Evolutionary conservation across 768 basidiomycete genomes (phyloP).

Genomic region (Cystobasidiopsis lactophilus): DNA sequence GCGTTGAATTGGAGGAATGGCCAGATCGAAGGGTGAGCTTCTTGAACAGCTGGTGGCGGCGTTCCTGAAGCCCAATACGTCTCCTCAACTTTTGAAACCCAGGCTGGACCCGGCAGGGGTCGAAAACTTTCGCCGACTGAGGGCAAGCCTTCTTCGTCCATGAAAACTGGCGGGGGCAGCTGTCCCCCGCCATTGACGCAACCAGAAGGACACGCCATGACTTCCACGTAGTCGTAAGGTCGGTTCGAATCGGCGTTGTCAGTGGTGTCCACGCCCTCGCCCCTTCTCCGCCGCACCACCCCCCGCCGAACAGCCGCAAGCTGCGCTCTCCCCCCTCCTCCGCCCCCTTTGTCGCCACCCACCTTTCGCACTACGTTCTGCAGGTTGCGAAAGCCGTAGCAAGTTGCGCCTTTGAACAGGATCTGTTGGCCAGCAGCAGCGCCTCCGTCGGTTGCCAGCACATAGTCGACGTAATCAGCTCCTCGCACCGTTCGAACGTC

Average conservation of each 20-base stretch:
- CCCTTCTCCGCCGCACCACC: not conserved
- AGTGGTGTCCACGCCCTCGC: not conserved
- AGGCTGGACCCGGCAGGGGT: slow-evolving; percentile 17
- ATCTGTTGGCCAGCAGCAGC: slow-evolving; percentile 30
- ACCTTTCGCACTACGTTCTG: slow-evolving; percentile 91
- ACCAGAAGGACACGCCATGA: slow-evolving; percentile 96
- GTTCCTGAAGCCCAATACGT: slow-evolving; percentile 13
- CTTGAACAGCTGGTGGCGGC: not conserved
- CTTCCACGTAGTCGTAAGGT: slow-evolving; percentile 75
- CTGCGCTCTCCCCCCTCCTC: no score
- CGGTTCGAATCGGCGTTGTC: slow-evolving; percentile 6
- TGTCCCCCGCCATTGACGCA: slow-evolving; percentile 97
- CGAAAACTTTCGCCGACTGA: slow-evolving; percentile 7
- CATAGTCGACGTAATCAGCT: slow-evolving; percentile 26
- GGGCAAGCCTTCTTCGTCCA: slow-evolving; percentile 19
- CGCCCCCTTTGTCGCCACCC: slow-evolving; percentile 48
- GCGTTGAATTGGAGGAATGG: slow-evolving; percentile 2
- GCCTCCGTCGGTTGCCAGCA: slow-evolving; percentile 13
- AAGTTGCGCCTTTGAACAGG: slow-evolving; percentile 79
- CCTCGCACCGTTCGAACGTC: slow-evolving; percentile 21
- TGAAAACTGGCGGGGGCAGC: slow-evolving; percentile 24
- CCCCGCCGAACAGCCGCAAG: not conserved
- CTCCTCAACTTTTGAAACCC: slow-evolving; percentile 18
- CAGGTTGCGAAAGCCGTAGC: slow-evolving; percentile 90
- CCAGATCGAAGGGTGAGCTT: slow-evolving; percentile 4